phyloP scores from a whole-genome alignment of 257 asterid species.

The Primulina tabacum region DNA sequence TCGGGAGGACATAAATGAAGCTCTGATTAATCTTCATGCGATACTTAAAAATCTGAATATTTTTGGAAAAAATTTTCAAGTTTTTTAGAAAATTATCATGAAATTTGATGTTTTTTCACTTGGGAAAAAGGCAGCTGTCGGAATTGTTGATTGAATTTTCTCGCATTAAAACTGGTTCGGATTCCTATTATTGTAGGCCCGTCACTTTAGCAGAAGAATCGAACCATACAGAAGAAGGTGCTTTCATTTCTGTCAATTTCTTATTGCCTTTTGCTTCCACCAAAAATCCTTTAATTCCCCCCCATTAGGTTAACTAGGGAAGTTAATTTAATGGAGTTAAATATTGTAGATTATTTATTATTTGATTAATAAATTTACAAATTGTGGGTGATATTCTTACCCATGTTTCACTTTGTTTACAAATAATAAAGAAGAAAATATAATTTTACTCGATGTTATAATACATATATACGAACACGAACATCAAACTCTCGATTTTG shows the following conservation, averaged over 20 bases:
- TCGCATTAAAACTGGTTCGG: neutral
- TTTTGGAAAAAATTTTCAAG: neutral
- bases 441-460: too few species aligned
- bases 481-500: too few species aligned
- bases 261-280: slow-evolving; percentile 20
- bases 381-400: too few species aligned
- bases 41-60: too few species aligned
- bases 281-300: neutral
- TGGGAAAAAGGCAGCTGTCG: neutral
- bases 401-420: too few species aligned
- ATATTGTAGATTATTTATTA: too few species aligned
- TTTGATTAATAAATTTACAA: too few species aligned
- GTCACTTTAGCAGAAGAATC: slow-evolving; percentile 8
- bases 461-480: too few species aligned
- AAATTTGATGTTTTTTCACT: neutral
- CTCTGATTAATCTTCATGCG: too few species aligned
- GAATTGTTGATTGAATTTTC: neutral
- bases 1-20: too few species aligned
- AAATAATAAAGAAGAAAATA: too few species aligned
- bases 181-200: slow-evolving; percentile 3
- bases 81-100: neutral
- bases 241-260: slow-evolving; percentile 23
- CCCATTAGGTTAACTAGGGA: neutral
- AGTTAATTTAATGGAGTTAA: neutral
- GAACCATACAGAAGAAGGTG: slow-evolving; percentile 5